Evolutionary conservation across 352 stramenopile genomes (phyloP), one percentile per base, ranked within the genome.

Genomic region (Pythium phragmitis): DNA sequence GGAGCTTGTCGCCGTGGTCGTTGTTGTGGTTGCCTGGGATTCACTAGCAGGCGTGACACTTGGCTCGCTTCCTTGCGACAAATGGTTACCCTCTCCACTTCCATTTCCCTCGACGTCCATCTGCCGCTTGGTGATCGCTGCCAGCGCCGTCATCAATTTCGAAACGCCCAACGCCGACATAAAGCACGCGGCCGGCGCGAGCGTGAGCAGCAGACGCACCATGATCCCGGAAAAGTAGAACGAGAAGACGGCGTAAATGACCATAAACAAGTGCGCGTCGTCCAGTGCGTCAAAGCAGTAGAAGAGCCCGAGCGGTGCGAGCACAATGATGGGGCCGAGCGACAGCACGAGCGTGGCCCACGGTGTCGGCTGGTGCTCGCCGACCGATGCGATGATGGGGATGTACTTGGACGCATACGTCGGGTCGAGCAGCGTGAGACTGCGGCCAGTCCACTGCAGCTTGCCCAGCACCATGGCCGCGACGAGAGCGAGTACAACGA

Each of bases 331-430:
- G 23, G 93, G 84, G 28, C 96, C 91, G 3, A 98, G 80, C n/a
- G 96, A 89, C 59, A 97, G 83, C 73, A 97, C 98, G 66, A 97
- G 98, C 12, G 74, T 80, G 0, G 87, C 88, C 92, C 91, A 98
- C 16, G 88, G 80, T 34, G 95, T 96, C 49, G 95, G 93, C 68
- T 98, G 95, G 68, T 98, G 95, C 73, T 98, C 95, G 9, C 85
- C 85, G 2, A 98, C 94, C 0, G 91, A 98, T 7, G 93, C 95
- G 63, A 98, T 96, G 65, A 98, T 98, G 19, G 95, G 95, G 48
- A 98, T 98, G 72, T 98, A 98, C 78, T 97, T 98, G 73, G 82
- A 92, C 23, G 92, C 90, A 64, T 98, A 98, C 17, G 91, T 98
- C 37, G 92, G 93, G 48, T 98, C 92, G 26, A 98, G 67, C 8